Base-by-base conservation (phyloP, 164 flowering plant genomes). In the Nelumbo lutea region DNA sequence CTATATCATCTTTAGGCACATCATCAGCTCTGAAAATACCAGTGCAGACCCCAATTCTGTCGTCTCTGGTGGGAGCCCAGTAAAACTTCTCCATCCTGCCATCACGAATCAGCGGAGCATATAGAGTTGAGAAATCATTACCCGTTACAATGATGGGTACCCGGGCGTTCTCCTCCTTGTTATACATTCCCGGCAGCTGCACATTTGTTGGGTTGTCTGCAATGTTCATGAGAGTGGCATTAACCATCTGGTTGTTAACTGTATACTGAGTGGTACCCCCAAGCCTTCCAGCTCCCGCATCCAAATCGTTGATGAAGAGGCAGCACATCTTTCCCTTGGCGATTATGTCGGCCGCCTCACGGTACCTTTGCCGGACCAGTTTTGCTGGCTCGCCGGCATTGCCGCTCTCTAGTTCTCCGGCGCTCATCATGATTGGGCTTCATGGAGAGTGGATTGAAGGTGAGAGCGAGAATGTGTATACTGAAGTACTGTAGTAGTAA, bases 171-270 rank as follows among this genome's bases (percentile, higher is more conserved):
- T 83, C 87, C 72, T 83, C 82, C 85, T 87, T 85, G 90, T 87
- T 83, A 86, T 87, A 87, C 87, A 85, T 83, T 0, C 88, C 88
- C 4, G 88, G 90, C 61, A 27, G 27, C 27, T 27, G 27, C 0
- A 27, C 27, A 27, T 27, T 27, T 27, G 27, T 27, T 27, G 27
- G 85, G 81, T 80, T 82, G 60, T 87, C 87, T 55, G 88, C 86
- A 60, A 85, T 87, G 88, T 87, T 85, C 90, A 87, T 87, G 70
- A 87, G 91, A 14, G 88, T 87, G 50, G 91, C 88, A 56, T 85
- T 85, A 87, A 27, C 27, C 27, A 27, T 27, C 27, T 27, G 27
- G 27, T 27, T 27, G 27, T 27, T 27, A 27, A 27, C 90, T 0
- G 88, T 87, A 82, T 85, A 87, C 47, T 85, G 90, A 11, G 88